These are phyloP conservation scores for Santalum album DNA, from an alignment of 164 flowering plant species.

Conservation along the genomic window DNA sequence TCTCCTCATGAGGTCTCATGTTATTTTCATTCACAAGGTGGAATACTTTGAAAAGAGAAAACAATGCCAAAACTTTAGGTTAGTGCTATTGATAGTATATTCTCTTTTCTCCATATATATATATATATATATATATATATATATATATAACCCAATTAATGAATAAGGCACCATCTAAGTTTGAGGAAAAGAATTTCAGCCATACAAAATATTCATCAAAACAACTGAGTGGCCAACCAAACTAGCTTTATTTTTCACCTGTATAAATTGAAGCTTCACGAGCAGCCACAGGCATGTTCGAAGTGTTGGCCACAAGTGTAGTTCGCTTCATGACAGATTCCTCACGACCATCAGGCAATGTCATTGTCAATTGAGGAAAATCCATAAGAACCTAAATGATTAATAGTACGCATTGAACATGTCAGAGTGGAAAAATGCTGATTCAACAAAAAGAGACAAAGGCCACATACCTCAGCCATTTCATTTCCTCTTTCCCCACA, in stretches of 20 bases:
- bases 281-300: conserved; percentile 99
- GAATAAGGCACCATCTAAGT: no score
- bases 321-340: conserved; percentile 99
- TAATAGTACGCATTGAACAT: not conserved
- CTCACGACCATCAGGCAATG: conserved; percentile 99
- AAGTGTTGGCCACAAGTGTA: conserved; percentile 98
- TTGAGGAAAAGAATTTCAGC: not conserved
- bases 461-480: conserved; percentile 85
- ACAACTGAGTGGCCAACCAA: not conserved
- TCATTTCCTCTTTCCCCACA: conserved; percentile 99
- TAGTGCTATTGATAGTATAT: no score
- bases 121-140: no score
- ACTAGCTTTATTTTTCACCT: conserved; percentile 29
- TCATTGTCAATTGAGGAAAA: conserved; percentile 99
- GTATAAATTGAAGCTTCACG: conserved; percentile 99
- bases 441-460: not conserved
- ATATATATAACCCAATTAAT: no score
- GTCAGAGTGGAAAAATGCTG: not conserved
- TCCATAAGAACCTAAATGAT: conserved; percentile 90
- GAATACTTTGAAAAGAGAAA: no score
- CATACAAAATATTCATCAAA: not conserved
- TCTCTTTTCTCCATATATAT: no score
- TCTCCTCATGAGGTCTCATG: no score
- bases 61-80: no score
- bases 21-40: no score